A percentile compares a stretch with the other conserved stretches of the same genome.
Evolutionary conservation across 208 protist genomes (phyloP).

Genomic region (Naegleria lovaniensis): DNA sequence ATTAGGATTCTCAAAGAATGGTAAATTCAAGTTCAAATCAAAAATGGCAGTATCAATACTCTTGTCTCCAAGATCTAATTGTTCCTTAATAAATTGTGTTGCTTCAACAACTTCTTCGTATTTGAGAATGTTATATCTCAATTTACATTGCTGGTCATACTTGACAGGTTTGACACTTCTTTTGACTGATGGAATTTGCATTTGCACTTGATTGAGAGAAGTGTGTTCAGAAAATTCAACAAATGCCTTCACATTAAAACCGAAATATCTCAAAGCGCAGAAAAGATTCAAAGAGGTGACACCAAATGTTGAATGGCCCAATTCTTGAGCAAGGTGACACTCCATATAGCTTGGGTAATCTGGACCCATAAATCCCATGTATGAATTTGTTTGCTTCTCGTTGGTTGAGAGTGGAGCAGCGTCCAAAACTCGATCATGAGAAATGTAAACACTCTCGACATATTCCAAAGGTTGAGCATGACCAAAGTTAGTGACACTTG

Average conservation of each 20-base stretch:
- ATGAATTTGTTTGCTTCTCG: background rate
- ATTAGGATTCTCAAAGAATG: background rate
- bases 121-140: background rate
- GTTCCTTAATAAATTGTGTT: background rate
- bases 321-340: background rate
- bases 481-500: background rate
- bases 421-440: background rate
- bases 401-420: background rate
- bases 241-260: background rate
- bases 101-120: background rate
- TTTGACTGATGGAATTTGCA: background rate
- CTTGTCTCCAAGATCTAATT: background rate
- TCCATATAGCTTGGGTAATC: background rate
- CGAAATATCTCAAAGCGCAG: background rate
- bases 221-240: background rate
- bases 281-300: background rate
- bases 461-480: background rate
- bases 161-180: background rate
- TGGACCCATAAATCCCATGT: background rate
- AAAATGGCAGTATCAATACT: background rate
- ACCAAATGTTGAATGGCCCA: background rate
- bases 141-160: background rate
- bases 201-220: background rate
- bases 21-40: conserved; percentile 8
- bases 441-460: background rate